Conservation (phyloP, 1,284 basidiomycete species). For the Omphalotus olearius region DNA sequence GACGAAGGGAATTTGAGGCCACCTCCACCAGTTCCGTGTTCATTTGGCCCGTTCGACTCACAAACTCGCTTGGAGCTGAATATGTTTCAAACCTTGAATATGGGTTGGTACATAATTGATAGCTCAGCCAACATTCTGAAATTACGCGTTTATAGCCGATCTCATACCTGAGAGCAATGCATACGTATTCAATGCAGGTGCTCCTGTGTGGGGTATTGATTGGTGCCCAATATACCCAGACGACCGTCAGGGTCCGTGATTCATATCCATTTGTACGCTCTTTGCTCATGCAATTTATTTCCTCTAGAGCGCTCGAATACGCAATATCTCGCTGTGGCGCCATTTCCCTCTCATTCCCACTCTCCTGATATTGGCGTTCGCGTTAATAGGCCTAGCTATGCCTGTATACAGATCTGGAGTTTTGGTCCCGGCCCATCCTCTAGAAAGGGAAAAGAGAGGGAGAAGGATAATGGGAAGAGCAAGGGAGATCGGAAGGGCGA, state of each 20-base stretch:
- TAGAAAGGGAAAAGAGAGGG: neutral
- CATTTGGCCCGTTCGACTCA: conserved; percentile 53
- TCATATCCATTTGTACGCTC: neutral
- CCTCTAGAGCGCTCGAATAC: conserved; percentile 32
- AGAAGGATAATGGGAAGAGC: conserved; percentile 4
- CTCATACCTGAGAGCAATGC: conserved; percentile 48
- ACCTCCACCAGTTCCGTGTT: conserved; percentile 54
- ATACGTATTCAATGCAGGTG: conserved; percentile 78
- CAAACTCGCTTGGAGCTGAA: conserved; percentile 47
- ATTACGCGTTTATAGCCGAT: conserved; percentile 29
- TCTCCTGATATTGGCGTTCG: conserved; percentile 58
- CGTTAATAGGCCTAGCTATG: conserved; percentile 42
- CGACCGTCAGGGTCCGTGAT: conserved; percentile 46
- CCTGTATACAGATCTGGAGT: conserved; percentile 75
- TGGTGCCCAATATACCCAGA: conserved; percentile 81
- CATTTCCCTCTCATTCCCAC: conserved; percentile 59
- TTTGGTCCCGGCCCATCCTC: conserved; percentile 21
- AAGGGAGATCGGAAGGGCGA: conserved; percentile 20
- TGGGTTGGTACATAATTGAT: conserved; percentile 42
- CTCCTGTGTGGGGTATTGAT: conserved; percentile 82
- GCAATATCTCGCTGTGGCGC: conserved; percentile 83
- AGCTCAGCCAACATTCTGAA: conserved; percentile 6
- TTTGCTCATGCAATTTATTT: neutral
- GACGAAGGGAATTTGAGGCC: conserved; percentile 44
- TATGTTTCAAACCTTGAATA: conserved; percentile 50